Conservation (phyloP, 257 asterid genomes). For the Rehmannia glutinosa region DNA sequence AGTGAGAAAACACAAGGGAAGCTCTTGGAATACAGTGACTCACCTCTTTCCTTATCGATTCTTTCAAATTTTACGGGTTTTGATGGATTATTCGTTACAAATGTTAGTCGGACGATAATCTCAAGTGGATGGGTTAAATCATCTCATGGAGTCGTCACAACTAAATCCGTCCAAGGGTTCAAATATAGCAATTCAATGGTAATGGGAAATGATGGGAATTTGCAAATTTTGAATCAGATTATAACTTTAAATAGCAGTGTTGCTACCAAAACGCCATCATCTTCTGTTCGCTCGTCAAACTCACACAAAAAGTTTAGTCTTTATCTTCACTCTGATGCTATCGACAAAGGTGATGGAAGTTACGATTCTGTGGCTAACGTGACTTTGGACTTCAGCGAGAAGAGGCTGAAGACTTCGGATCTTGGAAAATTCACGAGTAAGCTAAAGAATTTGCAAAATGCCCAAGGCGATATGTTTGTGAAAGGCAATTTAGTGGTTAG, state of each 20-base stretch:
- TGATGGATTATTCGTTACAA: slow-evolving; percentile 49
- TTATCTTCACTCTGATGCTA: slow-evolving; percentile 28
- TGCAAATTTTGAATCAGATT: slow-evolving; percentile 57
- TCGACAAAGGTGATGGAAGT: slow-evolving; percentile 39
- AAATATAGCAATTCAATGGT: slow-evolving; percentile 42
- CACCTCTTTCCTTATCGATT: slow-evolving; percentile 26
- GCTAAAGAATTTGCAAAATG: slow-evolving; percentile 56
- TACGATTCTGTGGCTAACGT: slow-evolving; percentile 49
- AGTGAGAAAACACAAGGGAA: slow-evolving; percentile 42
- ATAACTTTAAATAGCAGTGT: slow-evolving; percentile 41
- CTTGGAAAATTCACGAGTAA: slow-evolving; percentile 23
- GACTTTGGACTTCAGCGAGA: slow-evolving; percentile 48
- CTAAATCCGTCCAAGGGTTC: slow-evolving; percentile 37
- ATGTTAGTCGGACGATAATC: slow-evolving; percentile 43
- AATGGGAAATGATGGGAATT: slow-evolving; percentile 51
- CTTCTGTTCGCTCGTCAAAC: slow-evolving; percentile 11
- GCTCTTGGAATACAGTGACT: slow-evolving; percentile 22
- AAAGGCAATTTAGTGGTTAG: slow-evolving; percentile 44
- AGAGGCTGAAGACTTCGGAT: slow-evolving; percentile 24
- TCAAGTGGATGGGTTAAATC: slow-evolving; percentile 58
- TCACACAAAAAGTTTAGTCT: slow-evolving; percentile 40
- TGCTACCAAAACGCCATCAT: slow-evolving; percentile 17
- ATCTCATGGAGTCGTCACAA: slow-evolving; percentile 46
- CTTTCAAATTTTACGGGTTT: slow-evolving; percentile 45
- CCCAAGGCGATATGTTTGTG: slow-evolving; percentile 43